phyloP scores from a whole-genome alignment of 352 stramenopile species.

The Globisporangium spinosum region DNA sequence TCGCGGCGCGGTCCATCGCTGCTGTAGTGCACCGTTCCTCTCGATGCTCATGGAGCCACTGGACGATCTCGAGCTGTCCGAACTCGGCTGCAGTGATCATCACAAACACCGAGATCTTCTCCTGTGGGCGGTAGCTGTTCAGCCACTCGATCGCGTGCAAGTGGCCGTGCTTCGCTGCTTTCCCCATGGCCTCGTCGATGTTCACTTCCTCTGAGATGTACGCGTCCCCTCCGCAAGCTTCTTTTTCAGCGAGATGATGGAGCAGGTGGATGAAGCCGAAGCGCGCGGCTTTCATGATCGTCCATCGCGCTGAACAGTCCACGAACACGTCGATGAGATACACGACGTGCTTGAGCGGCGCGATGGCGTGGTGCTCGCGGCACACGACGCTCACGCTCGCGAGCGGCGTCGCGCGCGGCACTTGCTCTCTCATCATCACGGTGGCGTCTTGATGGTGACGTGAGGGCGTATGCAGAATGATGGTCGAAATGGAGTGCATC shows the following conservation, averaged over 20 bases:
- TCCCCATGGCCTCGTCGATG: slow-evolving; percentile 35
- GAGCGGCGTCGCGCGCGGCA: slow-evolving; percentile 10
- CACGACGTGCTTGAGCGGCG: slow-evolving; percentile 37
- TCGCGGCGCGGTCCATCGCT: slow-evolving; percentile 39
- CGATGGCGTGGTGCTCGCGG: slow-evolving; percentile 16
- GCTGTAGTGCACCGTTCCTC: slow-evolving; percentile 26
- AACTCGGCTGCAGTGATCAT: slow-evolving; percentile 35
- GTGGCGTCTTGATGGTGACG: neutral
- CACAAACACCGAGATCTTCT: slow-evolving; percentile 34
- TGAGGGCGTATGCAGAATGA: neutral
- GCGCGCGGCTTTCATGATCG: slow-evolving; percentile 33
- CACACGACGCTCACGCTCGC: slow-evolving; percentile 23
- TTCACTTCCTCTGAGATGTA: slow-evolving; percentile 22
- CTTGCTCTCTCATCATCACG: neutral
- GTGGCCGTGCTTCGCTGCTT: slow-evolving; percentile 34
- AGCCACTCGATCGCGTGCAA: slow-evolving; percentile 31
- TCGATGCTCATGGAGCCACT: slow-evolving; percentile 31
- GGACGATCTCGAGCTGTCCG: slow-evolving; percentile 29
- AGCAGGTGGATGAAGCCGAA: slow-evolving; percentile 40
- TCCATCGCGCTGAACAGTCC: slow-evolving; percentile 37
- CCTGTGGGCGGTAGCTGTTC: slow-evolving; percentile 26
- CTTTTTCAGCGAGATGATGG: slow-evolving; percentile 26
- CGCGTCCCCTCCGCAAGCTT: slow-evolving; percentile 8
- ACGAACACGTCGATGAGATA: slow-evolving; percentile 31
- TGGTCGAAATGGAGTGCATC: neutral